Evolutionary conservation across 1,284 basidiomycete species (phyloP).

Genomic region (Ustilago shanxiensis): DNA sequence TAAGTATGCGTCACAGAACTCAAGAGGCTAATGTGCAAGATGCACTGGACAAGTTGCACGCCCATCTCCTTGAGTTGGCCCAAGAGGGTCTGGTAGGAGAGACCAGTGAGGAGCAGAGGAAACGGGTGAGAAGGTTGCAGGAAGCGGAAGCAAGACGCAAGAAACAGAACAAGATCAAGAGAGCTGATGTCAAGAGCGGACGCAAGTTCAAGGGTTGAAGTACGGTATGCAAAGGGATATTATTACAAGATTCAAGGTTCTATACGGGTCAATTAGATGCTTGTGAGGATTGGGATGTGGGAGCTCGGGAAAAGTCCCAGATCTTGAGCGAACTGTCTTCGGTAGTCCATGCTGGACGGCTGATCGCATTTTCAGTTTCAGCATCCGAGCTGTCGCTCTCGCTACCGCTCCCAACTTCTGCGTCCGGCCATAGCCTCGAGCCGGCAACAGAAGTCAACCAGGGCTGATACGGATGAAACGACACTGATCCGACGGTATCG

Average conservation of each 20-base stretch:
- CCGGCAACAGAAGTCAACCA: slow-evolving; percentile 44
- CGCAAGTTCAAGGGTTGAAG: slow-evolving; percentile 46
- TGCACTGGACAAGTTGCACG: slow-evolving; percentile 50
- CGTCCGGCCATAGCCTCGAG: slow-evolving; percentile 37
- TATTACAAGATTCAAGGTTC: neutral
- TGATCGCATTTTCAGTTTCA: slow-evolving; percentile 1
- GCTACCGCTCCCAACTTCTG: neutral
- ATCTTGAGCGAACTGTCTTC: slow-evolving; percentile 34
- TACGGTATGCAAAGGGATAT: neutral
- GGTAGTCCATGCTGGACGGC: slow-evolving; percentile 30
- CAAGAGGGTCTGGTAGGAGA: slow-evolving; percentile 39
- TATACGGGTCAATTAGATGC: neutral
- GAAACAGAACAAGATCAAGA: slow-evolving; percentile 51
- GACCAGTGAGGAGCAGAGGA: slow-evolving; percentile 41
- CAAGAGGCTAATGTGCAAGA: slow-evolving; percentile 50
- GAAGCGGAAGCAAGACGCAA: slow-evolving; percentile 44
- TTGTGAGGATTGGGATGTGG: neutral
- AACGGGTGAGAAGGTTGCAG: slow-evolving; percentile 34
- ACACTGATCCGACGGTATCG: slow-evolving; percentile 47
- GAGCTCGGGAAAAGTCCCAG: slow-evolving; percentile 39
- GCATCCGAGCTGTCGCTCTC: slow-evolving; percentile 12
- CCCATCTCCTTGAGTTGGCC: slow-evolving; percentile 40
- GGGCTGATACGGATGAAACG: slow-evolving; percentile 46
- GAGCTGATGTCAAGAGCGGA: slow-evolving; percentile 49
- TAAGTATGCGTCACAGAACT: slow-evolving; percentile 40